Conservation (phyloP, 768 basidiomycete genomes). For the Clavulina sp. region DNA sequence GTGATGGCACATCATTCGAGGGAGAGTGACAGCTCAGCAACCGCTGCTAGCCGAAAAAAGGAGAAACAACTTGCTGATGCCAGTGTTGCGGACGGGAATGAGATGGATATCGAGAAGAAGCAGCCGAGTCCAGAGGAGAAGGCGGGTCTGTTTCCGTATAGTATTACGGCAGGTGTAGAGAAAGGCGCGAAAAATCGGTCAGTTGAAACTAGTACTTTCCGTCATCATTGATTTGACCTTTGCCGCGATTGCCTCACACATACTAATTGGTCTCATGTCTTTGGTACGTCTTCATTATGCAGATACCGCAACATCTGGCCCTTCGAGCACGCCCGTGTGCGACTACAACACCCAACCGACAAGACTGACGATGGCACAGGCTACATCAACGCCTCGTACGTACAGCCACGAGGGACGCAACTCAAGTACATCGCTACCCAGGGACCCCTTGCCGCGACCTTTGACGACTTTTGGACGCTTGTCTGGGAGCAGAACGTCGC, state of each 20-base stretch:
- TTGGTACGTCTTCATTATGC: conserved; percentile 2
- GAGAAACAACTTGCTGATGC: conserved; percentile 9
- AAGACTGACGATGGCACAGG: conserved; percentile 41
- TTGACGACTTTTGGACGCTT: conserved; percentile 90
- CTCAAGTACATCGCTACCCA: conserved; percentile 90
- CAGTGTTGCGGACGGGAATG: not conserved
- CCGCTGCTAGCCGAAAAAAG: conserved; percentile 10
- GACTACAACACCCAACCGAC: conserved; percentile 28
- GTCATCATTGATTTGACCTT: not conserved
- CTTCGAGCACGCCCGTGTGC: conserved; percentile 84
- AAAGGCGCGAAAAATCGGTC: conserved; percentile 87
- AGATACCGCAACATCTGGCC: conserved; percentile 97
- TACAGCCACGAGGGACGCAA: conserved; percentile 68
- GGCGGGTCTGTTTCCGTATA: conserved; percentile 51
- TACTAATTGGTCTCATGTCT: not conserved
- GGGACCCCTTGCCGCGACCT: conserved; percentile 80
- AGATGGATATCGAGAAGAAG: not conserved
- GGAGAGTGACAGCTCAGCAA: conserved; percentile 18
- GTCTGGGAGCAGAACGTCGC: conserved; percentile 91
- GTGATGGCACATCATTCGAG: conserved; percentile 81
- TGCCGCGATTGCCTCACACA: not conserved
- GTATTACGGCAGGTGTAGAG: conserved; percentile 90
- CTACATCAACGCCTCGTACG: conserved; percentile 89
- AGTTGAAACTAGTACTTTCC: conserved; percentile 12
- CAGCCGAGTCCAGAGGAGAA: conserved; percentile 3